phyloP scores from a whole-genome alignment of 257 asterid species.

The Jaltomata sinuosa region DNA sequence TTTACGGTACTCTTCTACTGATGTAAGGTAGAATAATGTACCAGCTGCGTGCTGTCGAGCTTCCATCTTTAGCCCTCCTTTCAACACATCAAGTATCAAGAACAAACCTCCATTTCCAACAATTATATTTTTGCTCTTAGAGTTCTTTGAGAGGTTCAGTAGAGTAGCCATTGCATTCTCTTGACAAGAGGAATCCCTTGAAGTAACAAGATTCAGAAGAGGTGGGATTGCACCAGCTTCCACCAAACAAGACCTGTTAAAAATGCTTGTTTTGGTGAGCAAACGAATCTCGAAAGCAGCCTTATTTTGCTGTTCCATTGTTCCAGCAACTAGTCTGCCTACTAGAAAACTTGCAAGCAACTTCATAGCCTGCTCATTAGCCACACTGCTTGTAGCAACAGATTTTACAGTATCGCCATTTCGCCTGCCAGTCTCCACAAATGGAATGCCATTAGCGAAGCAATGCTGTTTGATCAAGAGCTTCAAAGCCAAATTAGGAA shows the following conservation, averaged over 20 bases:
- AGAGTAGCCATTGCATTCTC: slow-evolving; percentile 55
- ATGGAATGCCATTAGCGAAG: slow-evolving; percentile 18
- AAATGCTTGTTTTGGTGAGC: slow-evolving; percentile 70
- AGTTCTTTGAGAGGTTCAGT: slow-evolving; percentile 51
- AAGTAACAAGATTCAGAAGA: slow-evolving; percentile 34
- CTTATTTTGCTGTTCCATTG: slow-evolving; percentile 27
- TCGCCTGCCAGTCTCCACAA: slow-evolving; percentile 24
- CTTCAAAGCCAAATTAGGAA: slow-evolving; percentile 62
- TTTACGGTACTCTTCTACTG: slow-evolving; percentile 46
- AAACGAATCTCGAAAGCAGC: slow-evolving; percentile 61
- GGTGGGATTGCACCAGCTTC: slow-evolving; percentile 48
- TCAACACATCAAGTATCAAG: slow-evolving; percentile 32
- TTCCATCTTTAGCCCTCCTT: slow-evolving; percentile 35
- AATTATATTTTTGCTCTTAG: slow-evolving; percentile 24
- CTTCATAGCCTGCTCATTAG: slow-evolving; percentile 38
- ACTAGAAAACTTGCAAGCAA: slow-evolving; percentile 50
- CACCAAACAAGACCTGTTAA: slow-evolving; percentile 66
- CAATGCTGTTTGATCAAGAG: slow-evolving; percentile 35
- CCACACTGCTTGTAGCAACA: slow-evolving; percentile 23
- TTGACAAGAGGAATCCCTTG: slow-evolving; percentile 27
- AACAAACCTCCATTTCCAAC: slow-evolving; percentile 46
- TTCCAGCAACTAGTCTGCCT: slow-evolving; percentile 29
- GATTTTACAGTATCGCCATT: slow-evolving; percentile 3
- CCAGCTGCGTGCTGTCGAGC: slow-evolving; percentile 80
- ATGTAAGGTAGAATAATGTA: slow-evolving; percentile 58